phyloP scores from a whole-genome alignment of 176 grass and related monocot genomes.

The Zea mays region Zm-B73-REFERENCE-NAM-5.0 NC_050096.1:8088001-8088500 shows the following conservation, averaged over 20 bases:
- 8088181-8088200: conserved; percentile 59
- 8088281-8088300: neutral
- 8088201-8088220: conserved; percentile 88
- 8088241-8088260: conserved; percentile 68
- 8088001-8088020: neutral
- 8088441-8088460: conserved; percentile 82
- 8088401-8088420: conserved; percentile 68
- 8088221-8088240: conserved; percentile 89
- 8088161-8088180: conserved; percentile 40
- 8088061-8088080: conserved; percentile 44
- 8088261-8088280: neutral
- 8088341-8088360: conserved; percentile 81
- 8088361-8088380: conserved; percentile 69
- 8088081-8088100: conserved; percentile 44
- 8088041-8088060: conserved; percentile 41
- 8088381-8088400: conserved; percentile 89
- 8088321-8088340: conserved; percentile 93
- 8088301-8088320: neutral
- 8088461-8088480: conserved; percentile 79
- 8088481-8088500: conserved; percentile 91
- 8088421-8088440: conserved; percentile 82
- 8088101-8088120: conserved; percentile 48
- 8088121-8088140: conserved; percentile 46
- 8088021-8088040: neutral
- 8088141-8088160: conserved; percentile 21